Conservation (phyloP, 305 asterid species). For the Fraxinus floribunda region DNA sequence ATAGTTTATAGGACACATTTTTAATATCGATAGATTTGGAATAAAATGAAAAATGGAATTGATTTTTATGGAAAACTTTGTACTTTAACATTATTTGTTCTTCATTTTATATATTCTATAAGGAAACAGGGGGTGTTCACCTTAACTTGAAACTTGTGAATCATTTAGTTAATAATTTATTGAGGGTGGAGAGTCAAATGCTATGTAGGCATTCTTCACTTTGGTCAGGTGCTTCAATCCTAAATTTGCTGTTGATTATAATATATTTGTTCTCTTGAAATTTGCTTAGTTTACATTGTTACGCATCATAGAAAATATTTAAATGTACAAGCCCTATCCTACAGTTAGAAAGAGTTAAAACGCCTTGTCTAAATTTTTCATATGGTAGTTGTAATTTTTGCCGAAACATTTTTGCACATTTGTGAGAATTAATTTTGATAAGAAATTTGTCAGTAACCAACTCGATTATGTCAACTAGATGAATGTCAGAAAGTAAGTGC, state of each 20-base stretch:
- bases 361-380: not conserved
- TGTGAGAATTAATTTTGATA: not conserved
- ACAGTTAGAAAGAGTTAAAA: not conserved
- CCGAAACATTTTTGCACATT: not conserved
- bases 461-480: not conserved
- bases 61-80: not conserved
- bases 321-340: not conserved
- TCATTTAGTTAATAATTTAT: not conserved
- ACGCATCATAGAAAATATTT: not conserved
- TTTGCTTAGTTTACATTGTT: not conserved
- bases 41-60: not conserved
- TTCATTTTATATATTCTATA: not conserved
- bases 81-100: not conserved
- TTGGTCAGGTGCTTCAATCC: not conserved
- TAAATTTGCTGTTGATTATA: not conserved
- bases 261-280: not conserved
- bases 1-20: not conserved
- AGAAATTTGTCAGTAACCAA: not conserved
- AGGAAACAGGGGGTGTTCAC: not conserved
- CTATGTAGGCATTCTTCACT: not conserved
- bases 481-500: not conserved
- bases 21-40: not conserved
- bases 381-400: not conserved
- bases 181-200: not conserved
- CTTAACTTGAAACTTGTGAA: not conserved